phyloP scores from a whole-genome alignment of 1,284 basidiomycete genomes.

The Binderoboletus segoi region DNA sequence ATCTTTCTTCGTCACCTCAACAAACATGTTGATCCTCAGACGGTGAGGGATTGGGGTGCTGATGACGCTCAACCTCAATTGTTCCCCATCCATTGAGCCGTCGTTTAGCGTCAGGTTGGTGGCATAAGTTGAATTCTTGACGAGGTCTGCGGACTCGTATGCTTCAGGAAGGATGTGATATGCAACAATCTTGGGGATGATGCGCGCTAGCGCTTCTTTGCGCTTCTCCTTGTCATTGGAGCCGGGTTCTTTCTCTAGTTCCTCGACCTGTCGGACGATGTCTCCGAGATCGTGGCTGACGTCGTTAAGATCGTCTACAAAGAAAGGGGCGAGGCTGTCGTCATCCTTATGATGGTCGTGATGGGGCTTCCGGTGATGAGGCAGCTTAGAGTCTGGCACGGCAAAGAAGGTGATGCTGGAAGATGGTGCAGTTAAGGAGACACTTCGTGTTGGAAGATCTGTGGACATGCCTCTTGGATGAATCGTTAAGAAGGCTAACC shows the following conservation, averaged over 20 bases:
- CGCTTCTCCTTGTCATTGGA: constrained; percentile 49
- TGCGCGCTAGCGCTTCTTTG: constrained; percentile 54
- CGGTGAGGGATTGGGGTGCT: constrained; percentile 38
- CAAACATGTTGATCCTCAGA: constrained; percentile 57
- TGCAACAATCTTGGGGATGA: constrained; percentile 57
- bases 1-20: constrained; percentile 50
- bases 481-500: constrained; percentile 44
- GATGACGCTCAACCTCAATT: constrained; percentile 58
- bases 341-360: background rate
- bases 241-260: constrained; percentile 29
- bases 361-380: constrained; percentile 27
- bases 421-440: background rate
- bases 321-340: background rate
- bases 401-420: constrained; percentile 60
- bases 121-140: constrained; percentile 60
- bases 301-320: background rate
- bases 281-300: constrained; percentile 19
- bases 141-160: constrained; percentile 45
- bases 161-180: constrained; percentile 64
- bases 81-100: constrained; percentile 54
- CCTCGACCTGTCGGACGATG: constrained; percentile 24
- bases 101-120: constrained; percentile 57
- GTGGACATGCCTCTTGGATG: constrained; percentile 38
- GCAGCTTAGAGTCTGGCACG: constrained; percentile 47
- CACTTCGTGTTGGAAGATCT: background rate